Conservation (phyloP, 2,329 filamentous ascomycete genomes). For the Calcarisporium arbuscula region DNA sequence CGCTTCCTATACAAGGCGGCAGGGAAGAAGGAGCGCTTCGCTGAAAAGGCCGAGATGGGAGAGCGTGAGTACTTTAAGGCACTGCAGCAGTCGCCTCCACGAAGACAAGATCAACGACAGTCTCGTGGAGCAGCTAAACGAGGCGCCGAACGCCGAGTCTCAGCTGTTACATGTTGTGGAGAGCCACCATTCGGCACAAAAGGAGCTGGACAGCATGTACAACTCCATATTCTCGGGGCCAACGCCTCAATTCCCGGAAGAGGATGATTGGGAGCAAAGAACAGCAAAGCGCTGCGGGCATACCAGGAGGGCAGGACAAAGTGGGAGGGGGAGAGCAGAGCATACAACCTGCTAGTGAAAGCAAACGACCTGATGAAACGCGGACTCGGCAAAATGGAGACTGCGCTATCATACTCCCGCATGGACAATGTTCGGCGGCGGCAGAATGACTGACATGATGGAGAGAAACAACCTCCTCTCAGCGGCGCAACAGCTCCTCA, state of each 20-base stretch:
- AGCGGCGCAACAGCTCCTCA: conserved; percentile 36
- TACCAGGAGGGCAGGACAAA: conserved; percentile 30
- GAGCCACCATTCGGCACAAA: conserved; percentile 33
- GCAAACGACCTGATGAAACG: conserved; percentile 28
- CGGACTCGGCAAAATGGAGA: conserved; percentile 31
- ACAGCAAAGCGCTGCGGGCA: conserved; percentile 24
- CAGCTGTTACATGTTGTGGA: conserved; percentile 29
- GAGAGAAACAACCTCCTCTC: conserved; percentile 46
- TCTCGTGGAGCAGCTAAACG: conserved; percentile 30
- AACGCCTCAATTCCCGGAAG: conserved; percentile 46
- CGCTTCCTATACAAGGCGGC: conserved; percentile 46
- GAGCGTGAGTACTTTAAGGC: conserved; percentile 50
- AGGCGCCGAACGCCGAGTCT: conserved; percentile 28
- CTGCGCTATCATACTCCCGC: conserved; percentile 33
- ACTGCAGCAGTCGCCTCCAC: conserved; percentile 39
- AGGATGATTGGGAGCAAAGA: conserved; percentile 40
- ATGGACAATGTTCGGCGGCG: conserved; percentile 46
- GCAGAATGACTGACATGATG: conserved; percentile 42
- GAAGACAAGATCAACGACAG: conserved; percentile 35
- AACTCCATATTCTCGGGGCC: conserved; percentile 44
- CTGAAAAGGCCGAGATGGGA: conserved; percentile 43
- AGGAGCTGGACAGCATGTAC: conserved; percentile 45
- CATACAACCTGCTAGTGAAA: conserved; percentile 30
- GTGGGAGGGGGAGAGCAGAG: conserved; percentile 35
- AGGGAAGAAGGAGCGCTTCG: conserved; percentile 34